Percentiles rank a stretch among this genome's conserved stretches.
phyloP scores from a whole-genome alignment of 192 early-diverging fungal genomes.

The Coemansia sp. region DNA sequence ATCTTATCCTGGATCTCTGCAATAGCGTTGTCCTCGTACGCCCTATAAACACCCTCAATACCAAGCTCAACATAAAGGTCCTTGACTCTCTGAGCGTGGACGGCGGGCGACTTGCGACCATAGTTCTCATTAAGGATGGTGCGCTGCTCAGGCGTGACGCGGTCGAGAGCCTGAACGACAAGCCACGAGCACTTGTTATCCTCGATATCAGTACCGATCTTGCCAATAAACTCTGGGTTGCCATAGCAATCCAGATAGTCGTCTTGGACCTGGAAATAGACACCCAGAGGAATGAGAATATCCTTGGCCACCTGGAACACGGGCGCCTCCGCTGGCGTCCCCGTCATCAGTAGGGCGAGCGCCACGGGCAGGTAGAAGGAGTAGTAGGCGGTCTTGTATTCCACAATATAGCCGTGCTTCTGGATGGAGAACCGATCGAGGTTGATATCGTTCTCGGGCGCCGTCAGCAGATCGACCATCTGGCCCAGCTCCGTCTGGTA shows the following conservation, averaged over 20 bases:
- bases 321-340: slow-evolving; percentile 66
- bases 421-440: slow-evolving; percentile 85
- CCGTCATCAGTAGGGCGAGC: slow-evolving; percentile 87
- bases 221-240: slow-evolving; percentile 86
- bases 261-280: slow-evolving; percentile 99
- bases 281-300: slow-evolving; percentile 91
- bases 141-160: slow-evolving; percentile 79
- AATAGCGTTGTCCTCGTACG: slow-evolving; percentile 89
- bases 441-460: slow-evolving; percentile 93
- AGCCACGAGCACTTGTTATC: slow-evolving; percentile 99
- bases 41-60: slow-evolving; percentile 74
- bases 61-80: slow-evolving; percentile 76
- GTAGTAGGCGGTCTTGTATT: slow-evolving; percentile 99
- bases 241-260: slow-evolving; percentile 98
- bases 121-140: slow-evolving; percentile 88
- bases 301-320: slow-evolving; percentile 80
- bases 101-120: slow-evolving; percentile 74
- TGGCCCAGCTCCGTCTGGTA: slow-evolving; percentile 98
- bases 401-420: slow-evolving; percentile 93
- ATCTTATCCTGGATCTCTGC: slow-evolving; percentile 71
- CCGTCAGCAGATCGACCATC: slow-evolving; percentile 96
- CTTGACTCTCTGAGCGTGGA: slow-evolving; percentile 80
- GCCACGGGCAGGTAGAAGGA: slow-evolving; percentile 99
- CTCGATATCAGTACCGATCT: slow-evolving; percentile 99
- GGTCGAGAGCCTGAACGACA: slow-evolving; percentile 86